Evolutionary conservation across 352 stramenopile genomes (phyloP), one percentile per base, ranked within the genome.

Genomic region (Phytophthora crassamura): DNA sequence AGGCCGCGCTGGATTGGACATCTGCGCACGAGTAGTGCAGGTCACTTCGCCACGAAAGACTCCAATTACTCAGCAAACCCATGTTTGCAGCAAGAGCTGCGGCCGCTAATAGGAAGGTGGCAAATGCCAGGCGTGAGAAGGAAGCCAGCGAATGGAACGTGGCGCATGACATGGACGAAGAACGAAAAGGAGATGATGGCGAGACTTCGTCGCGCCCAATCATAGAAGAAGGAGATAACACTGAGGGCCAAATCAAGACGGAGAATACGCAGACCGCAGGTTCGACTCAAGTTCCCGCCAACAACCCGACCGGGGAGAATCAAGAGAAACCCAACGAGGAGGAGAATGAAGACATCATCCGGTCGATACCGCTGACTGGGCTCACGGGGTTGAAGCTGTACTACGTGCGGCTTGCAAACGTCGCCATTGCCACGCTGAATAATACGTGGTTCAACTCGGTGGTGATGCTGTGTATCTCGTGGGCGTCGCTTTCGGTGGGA

Each of bases 391-490:
- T 40, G 12, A 51, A 51, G 12, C 67, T 64, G 11, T 8, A 52
- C 10, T 89, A 83, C 35, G 54, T 90, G 10, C 60, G 53, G 2
- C 16, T 80, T 2, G 55, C 68, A 10, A 92, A 92, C 56, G 4
- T 65, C 8, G 61, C 60, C 14, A 85, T 87, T 28, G 39, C 30
- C 3, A 77, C 74, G n/a, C 72, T 92, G 7, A 71, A 73, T 57
- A 77, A 79, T 22, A 69, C 67, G 39, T 89, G 69, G 59, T 90
- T 92, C 48, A 89, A 88, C 39, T 89, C 84, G 16, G 9, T 74
- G 5, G 84, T 92, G 22, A 88, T 92, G 77, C 53, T 92, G 14
- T 90, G 74, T 59, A 94, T 93, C 33, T 90, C 83, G 3, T 91
- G 85, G 80, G 87, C 88, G 8, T 90, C 83, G 28, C 72, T 94